These are phyloP conservation scores for Alloteropsis semialata DNA, from an alignment of 176 grass and related monocot genomes.

Conservation along the genomic window DNA sequence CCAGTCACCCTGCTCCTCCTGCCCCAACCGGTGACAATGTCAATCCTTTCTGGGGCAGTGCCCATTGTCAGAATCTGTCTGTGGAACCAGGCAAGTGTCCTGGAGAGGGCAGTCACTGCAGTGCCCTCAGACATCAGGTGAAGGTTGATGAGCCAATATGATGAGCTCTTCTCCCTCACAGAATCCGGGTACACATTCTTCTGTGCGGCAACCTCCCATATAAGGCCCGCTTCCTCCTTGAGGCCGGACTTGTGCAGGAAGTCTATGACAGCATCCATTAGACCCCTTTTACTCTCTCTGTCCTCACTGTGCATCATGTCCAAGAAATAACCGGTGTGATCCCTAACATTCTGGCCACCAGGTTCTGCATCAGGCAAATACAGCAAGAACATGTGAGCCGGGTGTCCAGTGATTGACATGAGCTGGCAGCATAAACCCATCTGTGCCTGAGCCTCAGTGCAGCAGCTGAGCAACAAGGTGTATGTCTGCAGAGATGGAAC, in stretches of 20 bases:
- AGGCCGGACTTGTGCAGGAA: slow-evolving; percentile 88
- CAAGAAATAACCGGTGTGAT: slow-evolving; percentile 69
- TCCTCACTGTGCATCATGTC: slow-evolving; percentile 97
- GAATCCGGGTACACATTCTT: slow-evolving; percentile 96
- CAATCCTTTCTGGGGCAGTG: slow-evolving; percentile 53
- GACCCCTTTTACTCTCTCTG: slow-evolving; percentile 85
- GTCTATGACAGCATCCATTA: slow-evolving; percentile 89
- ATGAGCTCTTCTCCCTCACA: slow-evolving; percentile 63
- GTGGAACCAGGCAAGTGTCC: slow-evolving; percentile 92
- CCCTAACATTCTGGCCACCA: slow-evolving; percentile 67
- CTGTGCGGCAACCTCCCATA: slow-evolving; percentile 89
- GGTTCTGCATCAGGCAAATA: slow-evolving; percentile 87
- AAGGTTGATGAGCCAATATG: slow-evolving; percentile 90
- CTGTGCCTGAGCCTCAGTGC: slow-evolving; percentile 46
- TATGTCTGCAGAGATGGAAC: slow-evolving; percentile 92
- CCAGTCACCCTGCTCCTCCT: slow-evolving; percentile 88
- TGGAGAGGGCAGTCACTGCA: slow-evolving; percentile 71
- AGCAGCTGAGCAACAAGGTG: slow-evolving; percentile 87
- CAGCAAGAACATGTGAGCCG: slow-evolving; percentile 79
- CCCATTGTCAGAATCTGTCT: slow-evolving; percentile 61
- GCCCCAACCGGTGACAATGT: slow-evolving; percentile 95
- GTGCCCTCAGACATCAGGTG: slow-evolving; percentile 97
- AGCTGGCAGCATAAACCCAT: slow-evolving; percentile 74
- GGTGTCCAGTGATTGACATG: slow-evolving; percentile 86
- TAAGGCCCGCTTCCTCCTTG: slow-evolving; percentile 92